Evolutionary conservation across 2,329 filamentous ascomycete species (phyloP).

Genomic region (Fusarium sp.): DNA sequence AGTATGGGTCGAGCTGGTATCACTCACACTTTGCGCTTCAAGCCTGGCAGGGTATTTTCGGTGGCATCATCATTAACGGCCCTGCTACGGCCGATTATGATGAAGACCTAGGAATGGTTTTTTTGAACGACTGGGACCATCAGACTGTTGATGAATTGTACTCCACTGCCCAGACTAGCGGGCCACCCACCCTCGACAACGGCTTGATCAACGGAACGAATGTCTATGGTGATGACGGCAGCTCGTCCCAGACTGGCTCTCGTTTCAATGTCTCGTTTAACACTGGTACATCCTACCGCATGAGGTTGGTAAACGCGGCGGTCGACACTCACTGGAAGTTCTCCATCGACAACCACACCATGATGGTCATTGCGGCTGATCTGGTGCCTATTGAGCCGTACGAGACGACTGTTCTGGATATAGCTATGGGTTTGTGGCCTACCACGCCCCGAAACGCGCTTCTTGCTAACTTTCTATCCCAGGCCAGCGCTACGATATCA

Average conservation of each 20-base stretch:
- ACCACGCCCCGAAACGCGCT: not conserved
- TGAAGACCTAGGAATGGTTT: constrained; percentile 69
- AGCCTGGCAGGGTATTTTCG: constrained; percentile 67
- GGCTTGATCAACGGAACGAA: constrained; percentile 59
- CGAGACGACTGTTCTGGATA: constrained; percentile 51
- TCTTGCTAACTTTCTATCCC: constrained; percentile 53
- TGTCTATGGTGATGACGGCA: constrained; percentile 47
- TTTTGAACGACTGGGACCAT: constrained; percentile 71
- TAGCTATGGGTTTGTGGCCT: constrained; percentile 31
- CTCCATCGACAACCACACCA: constrained; percentile 65
- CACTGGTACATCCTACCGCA: constrained; percentile 56
- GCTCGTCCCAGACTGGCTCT: constrained; percentile 43
- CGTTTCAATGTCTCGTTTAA: constrained; percentile 54
- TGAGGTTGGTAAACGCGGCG: constrained; percentile 62
- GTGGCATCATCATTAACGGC: constrained; percentile 71
- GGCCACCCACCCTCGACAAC: constrained; percentile 56
- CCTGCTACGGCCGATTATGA: constrained; percentile 72
- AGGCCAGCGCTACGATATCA: constrained; percentile 61
- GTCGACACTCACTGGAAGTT: constrained; percentile 60
- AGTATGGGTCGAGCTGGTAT: constrained; percentile 69
- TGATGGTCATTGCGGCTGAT: constrained; percentile 69
- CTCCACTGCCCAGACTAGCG: constrained; percentile 38
- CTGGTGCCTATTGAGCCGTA: constrained; percentile 69
- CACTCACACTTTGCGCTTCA: constrained; percentile 68
- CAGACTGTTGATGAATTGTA: constrained; percentile 54